Conservation (phyloP, 495 filamentous ascomycete genomes). For the Xylaria sp. region DNA sequence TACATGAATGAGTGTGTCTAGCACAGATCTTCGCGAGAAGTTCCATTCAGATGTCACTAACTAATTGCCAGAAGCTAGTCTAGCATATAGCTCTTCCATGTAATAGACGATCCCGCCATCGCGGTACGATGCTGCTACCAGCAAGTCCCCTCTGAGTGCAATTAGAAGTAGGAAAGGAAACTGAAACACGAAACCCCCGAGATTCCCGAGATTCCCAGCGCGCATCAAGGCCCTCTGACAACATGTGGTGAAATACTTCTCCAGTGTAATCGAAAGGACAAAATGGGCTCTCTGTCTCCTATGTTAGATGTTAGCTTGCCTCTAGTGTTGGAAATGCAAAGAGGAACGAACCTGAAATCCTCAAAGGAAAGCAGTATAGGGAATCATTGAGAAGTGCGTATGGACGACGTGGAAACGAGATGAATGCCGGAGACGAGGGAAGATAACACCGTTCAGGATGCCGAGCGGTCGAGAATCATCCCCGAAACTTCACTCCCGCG, state of each 20-base stretch:
- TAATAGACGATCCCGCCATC: background rate
- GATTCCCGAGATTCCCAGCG: background rate
- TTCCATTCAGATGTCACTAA: background rate
- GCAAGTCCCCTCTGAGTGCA: no score
- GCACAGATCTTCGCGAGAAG: background rate
- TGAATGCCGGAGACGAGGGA: background rate
- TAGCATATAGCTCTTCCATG: background rate
- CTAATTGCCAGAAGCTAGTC: background rate
- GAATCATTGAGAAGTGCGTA: background rate
- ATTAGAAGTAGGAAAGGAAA: background rate
- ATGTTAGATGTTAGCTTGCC: background rate
- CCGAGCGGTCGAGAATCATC: background rate
- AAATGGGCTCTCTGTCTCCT: background rate
- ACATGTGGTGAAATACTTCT: background rate
- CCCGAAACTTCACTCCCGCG: no score
- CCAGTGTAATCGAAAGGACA: background rate
- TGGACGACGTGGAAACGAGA: background rate
- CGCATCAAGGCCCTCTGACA: background rate
- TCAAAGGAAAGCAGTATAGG: background rate
- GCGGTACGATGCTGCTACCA: background rate
- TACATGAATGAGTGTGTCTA: background rate
- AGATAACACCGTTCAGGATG: background rate
- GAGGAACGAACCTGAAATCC: background rate
- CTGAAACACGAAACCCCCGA: background rate
- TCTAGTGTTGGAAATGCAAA: background rate